Evolutionary conservation across 495 filamentous ascomycete genomes (phyloP), one percentile per base, ranked within the genome.

Genomic region (Penicilliopsis zonata): DNA sequence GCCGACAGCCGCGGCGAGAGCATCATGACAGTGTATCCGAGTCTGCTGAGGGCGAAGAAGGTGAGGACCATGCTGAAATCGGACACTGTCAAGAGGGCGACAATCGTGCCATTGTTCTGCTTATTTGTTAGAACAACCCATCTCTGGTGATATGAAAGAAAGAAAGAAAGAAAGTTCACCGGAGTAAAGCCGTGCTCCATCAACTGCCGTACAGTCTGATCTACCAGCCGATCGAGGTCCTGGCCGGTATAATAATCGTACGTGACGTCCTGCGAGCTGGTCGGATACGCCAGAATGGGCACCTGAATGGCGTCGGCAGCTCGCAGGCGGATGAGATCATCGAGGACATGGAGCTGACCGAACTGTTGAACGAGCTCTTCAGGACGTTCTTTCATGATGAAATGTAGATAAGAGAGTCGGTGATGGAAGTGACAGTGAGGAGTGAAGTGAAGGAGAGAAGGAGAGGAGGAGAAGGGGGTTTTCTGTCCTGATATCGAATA

Each of bases 1-100:
- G 61, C 51, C 5, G 68, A 59, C 10, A 78, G 48, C 22, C 74
- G 65, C 10, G 70, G 70, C 0, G 74, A 80, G 8, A 80, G 49
- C 38, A 71, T 67, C 42, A 80, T 59, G 14, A 67, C 57, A 4
- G 65, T 70, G 38, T 69, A 72, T 15, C 74, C 74, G 3, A 76
- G 46, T 12, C 74, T 60, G 31, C 61, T 65, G 4, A 78, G 54
- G 1, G 71, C 74, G 31, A 75, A 74, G 23, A 75, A 62, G 1
- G 66, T 61, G 32, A 73, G 36, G 2, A 72, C 52, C 55, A 71
- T 77, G 24, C 67, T 64, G 3, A 77, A 41, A 35, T 74, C 65
- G 2, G 72, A 74, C 13, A 52, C 46, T 0, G 66, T 67, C n/a
- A 74, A 56, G 1, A 78, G 42, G 3, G 67, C 72, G 14, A 78